Percentiles rank a stretch among this genome's conserved stretches.
These are phyloP conservation scores for Nevesoporus exiguus DNA, from an alignment of 768 basidiomycete species.

Conservation along the genomic window DNA sequence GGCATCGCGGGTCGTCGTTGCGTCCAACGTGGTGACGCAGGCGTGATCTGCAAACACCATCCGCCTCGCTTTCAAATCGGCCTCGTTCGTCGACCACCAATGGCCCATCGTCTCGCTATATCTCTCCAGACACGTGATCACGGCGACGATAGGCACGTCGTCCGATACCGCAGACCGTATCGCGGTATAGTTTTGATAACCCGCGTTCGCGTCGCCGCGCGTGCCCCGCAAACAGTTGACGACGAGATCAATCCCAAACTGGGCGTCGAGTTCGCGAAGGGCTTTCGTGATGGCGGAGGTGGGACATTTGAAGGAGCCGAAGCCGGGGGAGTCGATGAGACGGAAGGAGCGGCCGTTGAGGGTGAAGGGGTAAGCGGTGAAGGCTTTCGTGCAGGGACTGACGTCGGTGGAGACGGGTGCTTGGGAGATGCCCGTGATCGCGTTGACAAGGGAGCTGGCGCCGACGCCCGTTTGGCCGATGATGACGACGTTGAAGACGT, in stretches of 20 bases:
- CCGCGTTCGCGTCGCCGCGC: conserved; percentile 28
- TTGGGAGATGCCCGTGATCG: conserved; percentile 24
- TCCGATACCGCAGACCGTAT: conserved; percentile 29
- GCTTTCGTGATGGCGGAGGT: conserved; percentile 23
- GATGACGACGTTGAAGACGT: conserved; percentile 29
- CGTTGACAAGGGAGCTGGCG: conserved; percentile 42
- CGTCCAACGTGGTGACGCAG: conserved; percentile 37
- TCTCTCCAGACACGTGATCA: conserved; percentile 32
- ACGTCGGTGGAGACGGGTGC: conserved; percentile 29
- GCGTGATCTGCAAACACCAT: conserved; percentile 39
- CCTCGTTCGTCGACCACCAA: conserved; percentile 41
- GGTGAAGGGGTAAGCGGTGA: conserved; percentile 23
- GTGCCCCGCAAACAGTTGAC: conserved; percentile 28
- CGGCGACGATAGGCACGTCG: conserved; percentile 31
- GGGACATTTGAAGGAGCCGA: conserved; percentile 28
- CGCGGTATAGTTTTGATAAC: conserved; percentile 25
- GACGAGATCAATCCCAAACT: conserved; percentile 28
- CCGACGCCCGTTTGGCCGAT: conserved; percentile 33
- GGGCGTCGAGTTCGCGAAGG: conserved; percentile 27
- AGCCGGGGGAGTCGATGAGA: conserved; percentile 30
- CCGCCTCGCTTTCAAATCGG: conserved; percentile 28
- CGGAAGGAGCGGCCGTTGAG: conserved; percentile 28
- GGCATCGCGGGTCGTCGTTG: conserved; percentile 12
- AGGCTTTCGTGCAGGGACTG: conserved; percentile 26
- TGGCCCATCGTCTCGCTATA: conserved; percentile 30